Base-by-base conservation (phyloP, 345 rosid genomes). In the Brassica incana region DNA sequence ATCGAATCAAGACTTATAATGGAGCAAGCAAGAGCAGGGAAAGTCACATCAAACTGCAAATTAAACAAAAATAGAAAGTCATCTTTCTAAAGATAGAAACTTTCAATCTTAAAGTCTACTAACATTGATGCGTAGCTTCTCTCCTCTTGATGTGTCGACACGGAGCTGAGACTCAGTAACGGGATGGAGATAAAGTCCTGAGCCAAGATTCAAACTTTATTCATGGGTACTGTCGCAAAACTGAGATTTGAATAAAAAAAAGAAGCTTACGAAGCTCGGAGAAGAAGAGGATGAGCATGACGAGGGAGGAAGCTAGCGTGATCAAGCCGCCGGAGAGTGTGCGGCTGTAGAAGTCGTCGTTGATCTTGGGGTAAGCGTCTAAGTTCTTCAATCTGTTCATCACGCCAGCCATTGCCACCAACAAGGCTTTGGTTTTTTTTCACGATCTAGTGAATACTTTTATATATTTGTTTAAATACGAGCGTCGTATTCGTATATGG, bases 141-240 rank as follows among this genome's bases (percentile, higher is more conserved):
- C 99, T 79, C 98, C 97, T 81, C 98, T 87, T 12, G 99, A 91
- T 40, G 98, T 95, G 80, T 95, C 99, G 36, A 95, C 99, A 59
- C 88, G 90, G 25, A 95, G 97, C 91, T 90, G 89, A 14, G 99
- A 86, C 85, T 95, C 98, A 3, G 97, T 91, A 30, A 82, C 95
- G 8, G 93, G 88, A 72, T 91, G 91, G n/a, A 95, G 79, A 77
- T 93, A 95, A 58, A 95, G 83, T 68, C 83, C 99, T 95, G 86
- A 78, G 5, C 0, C 0, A 65, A 65, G 15, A 18, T 16, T 2
- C 29, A 3, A 65, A 8, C 69, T 65, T 65, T 65, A 1, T 32
- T 64, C 11, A 64, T 5, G 20, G 67, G 36, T 56, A 52, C 5
- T 58, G 27, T 56, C 2, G 7, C 11, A 23, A 20, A 59, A 8